Evolutionary conservation across 805 yeast species (phyloP), one percentile per base, ranked within the genome.

Genomic region (Blastobotrys americana): DNA sequence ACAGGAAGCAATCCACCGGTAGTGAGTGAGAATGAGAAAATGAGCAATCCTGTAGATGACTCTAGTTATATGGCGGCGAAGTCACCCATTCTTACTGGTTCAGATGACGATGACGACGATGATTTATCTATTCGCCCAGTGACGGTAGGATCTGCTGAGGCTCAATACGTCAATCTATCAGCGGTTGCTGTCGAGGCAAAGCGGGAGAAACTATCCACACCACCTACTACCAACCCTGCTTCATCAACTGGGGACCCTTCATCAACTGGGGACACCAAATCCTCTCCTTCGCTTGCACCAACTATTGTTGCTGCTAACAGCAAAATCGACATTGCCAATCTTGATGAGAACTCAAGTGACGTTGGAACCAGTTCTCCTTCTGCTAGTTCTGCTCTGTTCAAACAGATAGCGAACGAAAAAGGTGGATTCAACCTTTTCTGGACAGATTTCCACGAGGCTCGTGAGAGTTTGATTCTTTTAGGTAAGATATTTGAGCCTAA

Each of bases 371-470:
- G n/a, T n/a, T n/a, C n/a, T n/a, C n/a, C n/a, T n/a, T n/a, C n/a
- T n/a, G n/a, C n/a, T n/a, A n/a, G n/a, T n/a, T 19, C 37, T 25
- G 34, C 33, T 34, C 34, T 21, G 16, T 18, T 9, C 16, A 46
- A 25, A 27, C 35, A 34, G 4, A 17, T 34, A 3, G 40, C 28
- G 17, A 75, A 75, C 2, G 84, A 79, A 10, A 47, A 51, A 13
- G 85, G 79, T 37, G 39, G 34, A 0, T 74, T 88, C 59, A 76
- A 77, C 55, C 79, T 90, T 80, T 93, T 74, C 62, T 93, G 97
- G 97, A 65, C 84, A 23, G 98, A 93, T 63, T 88, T 80, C 61
- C 72, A 83, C 19, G 97, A 90, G 59, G 77, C 82, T 9, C 84
- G 81, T 47, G 74, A 74, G 53, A 66, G 79, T 0, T 65, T 93